Conservation (phyloP, 2,329 filamentous ascomycete species). For the Colletotrichum caudatum region DNA sequence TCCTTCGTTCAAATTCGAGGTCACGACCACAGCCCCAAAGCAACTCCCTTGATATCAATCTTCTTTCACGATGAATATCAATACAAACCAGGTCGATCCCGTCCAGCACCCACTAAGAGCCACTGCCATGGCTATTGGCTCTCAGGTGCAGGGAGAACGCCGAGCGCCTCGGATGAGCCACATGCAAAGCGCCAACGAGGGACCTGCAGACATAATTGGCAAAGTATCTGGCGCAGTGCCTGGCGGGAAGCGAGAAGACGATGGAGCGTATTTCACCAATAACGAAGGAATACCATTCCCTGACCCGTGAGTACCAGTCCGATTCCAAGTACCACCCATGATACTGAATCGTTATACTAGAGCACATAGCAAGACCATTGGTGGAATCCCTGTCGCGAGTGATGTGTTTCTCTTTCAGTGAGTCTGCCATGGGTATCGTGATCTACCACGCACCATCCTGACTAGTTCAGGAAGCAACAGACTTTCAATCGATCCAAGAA, state of each 20-base stretch:
- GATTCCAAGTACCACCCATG: not conserved
- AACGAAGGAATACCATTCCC: constrained; percentile 66
- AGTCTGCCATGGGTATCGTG: not conserved
- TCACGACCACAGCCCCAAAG: not conserved
- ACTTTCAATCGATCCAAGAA: constrained; percentile 68
- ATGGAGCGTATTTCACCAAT: constrained; percentile 65
- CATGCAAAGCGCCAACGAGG: constrained; percentile 62
- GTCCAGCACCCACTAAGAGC: constrained; percentile 56
- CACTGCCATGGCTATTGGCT: constrained; percentile 55
- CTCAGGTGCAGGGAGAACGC: constrained; percentile 51
- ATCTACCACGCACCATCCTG: not conserved
- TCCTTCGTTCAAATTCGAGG: not conserved
- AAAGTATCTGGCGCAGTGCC: constrained; percentile 61
- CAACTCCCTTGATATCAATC: not conserved
- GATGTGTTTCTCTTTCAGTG: constrained; percentile 63
- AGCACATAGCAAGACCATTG: constrained; percentile 64
- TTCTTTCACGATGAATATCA: constrained; percentile 13
- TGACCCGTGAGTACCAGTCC: constrained; percentile 53
- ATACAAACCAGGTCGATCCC: constrained; percentile 46
- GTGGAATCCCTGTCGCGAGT: constrained; percentile 63
- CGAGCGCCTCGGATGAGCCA: constrained; percentile 53
- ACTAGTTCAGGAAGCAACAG: constrained; percentile 58
- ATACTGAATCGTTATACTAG: constrained; percentile 11
- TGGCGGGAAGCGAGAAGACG: constrained; percentile 61
- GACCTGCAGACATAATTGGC: constrained; percentile 63